A percentile compares a stretch with the other conserved stretches of the same genome.
phyloP scores from a whole-genome alignment of 306 rosid genomes.

The Sphenostylis stenocarpa region DNA sequence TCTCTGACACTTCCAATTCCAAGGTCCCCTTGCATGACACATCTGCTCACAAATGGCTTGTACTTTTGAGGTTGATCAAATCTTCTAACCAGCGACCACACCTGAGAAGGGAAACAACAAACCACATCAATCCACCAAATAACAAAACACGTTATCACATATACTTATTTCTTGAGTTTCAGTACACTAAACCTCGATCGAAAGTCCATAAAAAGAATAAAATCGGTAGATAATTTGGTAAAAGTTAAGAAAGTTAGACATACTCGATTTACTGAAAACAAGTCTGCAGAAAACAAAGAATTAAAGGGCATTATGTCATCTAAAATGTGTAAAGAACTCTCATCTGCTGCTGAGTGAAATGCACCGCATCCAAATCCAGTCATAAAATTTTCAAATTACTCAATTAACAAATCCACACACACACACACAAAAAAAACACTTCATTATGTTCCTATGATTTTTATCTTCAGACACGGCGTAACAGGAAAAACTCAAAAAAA shows the following conservation, averaged over 20 bases:
- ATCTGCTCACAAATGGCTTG: slow-evolving; percentile 88
- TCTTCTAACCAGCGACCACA: slow-evolving; percentile 96
- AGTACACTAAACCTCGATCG: background rate
- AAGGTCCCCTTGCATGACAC: slow-evolving; percentile 77
- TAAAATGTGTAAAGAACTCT: background rate
- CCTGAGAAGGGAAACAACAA: slow-evolving; percentile 50
- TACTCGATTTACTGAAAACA: slow-evolving; percentile 2
- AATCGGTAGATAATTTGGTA: background rate
- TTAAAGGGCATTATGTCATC: background rate
- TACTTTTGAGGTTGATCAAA: slow-evolving; percentile 93
- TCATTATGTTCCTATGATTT: background rate
- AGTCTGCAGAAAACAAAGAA: background rate
- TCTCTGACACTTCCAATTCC: slow-evolving; percentile 91
- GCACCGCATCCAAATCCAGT: slow-evolving; percentile 17
- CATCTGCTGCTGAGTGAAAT: slow-evolving; percentile 3
- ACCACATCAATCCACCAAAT: slow-evolving; percentile 24
- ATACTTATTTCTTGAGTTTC: slow-evolving; percentile 8
- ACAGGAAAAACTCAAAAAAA: background rate
- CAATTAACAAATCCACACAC: background rate
- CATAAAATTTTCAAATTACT: background rate
- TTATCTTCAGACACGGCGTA: background rate
- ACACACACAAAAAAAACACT: background rate
- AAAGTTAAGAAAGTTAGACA: background rate
- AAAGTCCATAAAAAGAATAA: background rate
- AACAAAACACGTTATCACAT: slow-evolving; percentile 20